Percentiles rank a stretch among this genome's conserved stretches.
Conservation (phyloP, 805 yeast species). For the Zygoascus biomembranicola region DNA sequence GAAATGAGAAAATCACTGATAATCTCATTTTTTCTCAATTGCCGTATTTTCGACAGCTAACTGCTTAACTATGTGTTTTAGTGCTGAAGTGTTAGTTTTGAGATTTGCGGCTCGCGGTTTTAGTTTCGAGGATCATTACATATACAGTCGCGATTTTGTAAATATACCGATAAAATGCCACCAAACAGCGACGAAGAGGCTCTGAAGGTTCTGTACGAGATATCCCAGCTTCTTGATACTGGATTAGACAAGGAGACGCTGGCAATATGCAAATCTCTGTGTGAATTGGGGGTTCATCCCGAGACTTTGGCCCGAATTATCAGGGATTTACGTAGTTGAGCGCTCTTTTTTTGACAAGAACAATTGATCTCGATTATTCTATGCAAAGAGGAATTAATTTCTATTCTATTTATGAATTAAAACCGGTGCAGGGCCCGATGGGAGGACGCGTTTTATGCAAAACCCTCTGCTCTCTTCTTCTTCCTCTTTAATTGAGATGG, state of each 20-base stretch:
- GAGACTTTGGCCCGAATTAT: conserved; percentile 19
- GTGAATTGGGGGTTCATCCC: conserved; percentile 28
- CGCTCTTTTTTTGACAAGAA: background rate
- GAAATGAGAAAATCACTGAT: background rate
- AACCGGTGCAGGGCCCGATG: no score
- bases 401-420: no score
- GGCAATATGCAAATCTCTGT: conserved; percentile 18
- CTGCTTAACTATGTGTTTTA: no score
- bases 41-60: no score
- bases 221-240: conserved; percentile 26
- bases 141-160: no score
- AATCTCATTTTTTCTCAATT: background rate
- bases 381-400: background rate
- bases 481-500: background rate
- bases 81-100: no score
- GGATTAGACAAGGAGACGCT: conserved; percentile 21
- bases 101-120: no score
- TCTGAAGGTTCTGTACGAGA: conserved; percentile 16
- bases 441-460: background rate
- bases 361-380: background rate
- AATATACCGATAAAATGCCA: background rate
- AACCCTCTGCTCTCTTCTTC: conserved; percentile 7
- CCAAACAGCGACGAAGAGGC: background rate
- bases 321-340: background rate
- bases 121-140: no score